Base-by-base conservation (phyloP, 768 basidiomycete species). In the Russula dissimulans region DNA sequence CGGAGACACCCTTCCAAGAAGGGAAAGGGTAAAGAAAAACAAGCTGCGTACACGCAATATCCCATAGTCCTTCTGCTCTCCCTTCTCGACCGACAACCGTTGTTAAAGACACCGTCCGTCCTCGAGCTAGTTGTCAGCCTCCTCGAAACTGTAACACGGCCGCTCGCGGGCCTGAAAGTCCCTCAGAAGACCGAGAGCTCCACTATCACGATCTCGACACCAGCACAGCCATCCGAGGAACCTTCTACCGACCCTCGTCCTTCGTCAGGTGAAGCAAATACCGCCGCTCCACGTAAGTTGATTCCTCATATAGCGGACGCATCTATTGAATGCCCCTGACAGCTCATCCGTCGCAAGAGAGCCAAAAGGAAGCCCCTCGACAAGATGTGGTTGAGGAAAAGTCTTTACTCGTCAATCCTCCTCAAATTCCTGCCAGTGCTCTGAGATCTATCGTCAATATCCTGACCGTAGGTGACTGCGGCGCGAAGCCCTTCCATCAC, bases 391-490 rank as follows among this genome's bases (percentile, higher is more conserved):
- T 66, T 5, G 73, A 76, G 54, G 76, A 77, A 59, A 77, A 77
- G 57, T 69, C 76, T n/a, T 70, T 89, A 14, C 74, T 91, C 14
- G 77, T 85, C 11, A 82, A 79, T 54, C 85, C 90, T 17, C 97
- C 97, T 12, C 85, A 87, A 64, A 86, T 98, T 60, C 92, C 95
- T 7, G 83, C 89, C 54, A 71, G 83, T 4, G 85, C 89, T n/a
- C 79, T 98, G 29, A 86, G 90, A 41, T 81, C 94, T 41, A 92
- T 98, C 61, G 93, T 97, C 70, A 98, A 98, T 72, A 93, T 98
- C 66, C 77, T 99, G 63, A 97, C 97, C n/a, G 80, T 88, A 18
- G 97, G 97, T 46, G 97, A 99, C 76, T 98, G 95, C 69, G 93
- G 94, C 26, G 90, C 88, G 45, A 81, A 89, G 36, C 97, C 95